Base-by-base conservation (phyloP, 139 green algal genomes). In the Closterium sp. region DNA sequence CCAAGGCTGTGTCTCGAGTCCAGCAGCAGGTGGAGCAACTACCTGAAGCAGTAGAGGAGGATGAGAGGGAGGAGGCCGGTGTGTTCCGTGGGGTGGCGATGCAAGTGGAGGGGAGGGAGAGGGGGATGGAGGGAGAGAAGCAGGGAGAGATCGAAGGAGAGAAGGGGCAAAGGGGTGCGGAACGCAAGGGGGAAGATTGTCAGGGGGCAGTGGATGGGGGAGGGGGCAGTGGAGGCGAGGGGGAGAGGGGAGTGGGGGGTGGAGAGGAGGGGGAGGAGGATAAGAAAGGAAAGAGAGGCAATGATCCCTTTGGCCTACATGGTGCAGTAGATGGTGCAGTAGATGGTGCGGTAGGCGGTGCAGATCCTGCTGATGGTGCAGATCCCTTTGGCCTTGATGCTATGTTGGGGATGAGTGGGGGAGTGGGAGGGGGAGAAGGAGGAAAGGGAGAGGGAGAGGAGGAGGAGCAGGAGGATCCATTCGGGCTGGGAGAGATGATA, bases 11-110 rank as follows among this genome's bases (percentile, higher is more conserved):
- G 6, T 9, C 31, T 38, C 36, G 33, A 30, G 12, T 91, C 28
- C 30, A 34, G 36, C 88, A 91, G 8, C 10, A 84, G 83, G 25
- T 91, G 33, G 88, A 91, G 83, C 34, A 23, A 34, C 88, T 91
- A 16, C 88, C 88, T 38, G 88, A 86, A 12, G 88, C 43, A 23
- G 38, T 35, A n/a, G n/a, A n/a, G n/a, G n/a, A n/a, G n/a, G n/a
- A n/a, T n/a, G n/a, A n/a, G n/a, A n/a, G n/a, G n/a, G n/a, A n/a
- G n/a, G n/a, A n/a, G n/a, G n/a, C n/a, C n/a, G n/a, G n/a, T n/a
- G n/a, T n/a, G n/a, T n/a, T n/a, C n/a, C n/a, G n/a, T n/a, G n/a
- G 55, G 55, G 55, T 76, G 12, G 12, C 55, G 55, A 76, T 76
- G 55, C 55, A 76, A 3, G 12, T 76, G 55, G 16, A 76, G 55